These are phyloP conservation scores for Camelina laxa DNA, from an alignment of 345 rosid species.

Conservation along the genomic window DNA sequence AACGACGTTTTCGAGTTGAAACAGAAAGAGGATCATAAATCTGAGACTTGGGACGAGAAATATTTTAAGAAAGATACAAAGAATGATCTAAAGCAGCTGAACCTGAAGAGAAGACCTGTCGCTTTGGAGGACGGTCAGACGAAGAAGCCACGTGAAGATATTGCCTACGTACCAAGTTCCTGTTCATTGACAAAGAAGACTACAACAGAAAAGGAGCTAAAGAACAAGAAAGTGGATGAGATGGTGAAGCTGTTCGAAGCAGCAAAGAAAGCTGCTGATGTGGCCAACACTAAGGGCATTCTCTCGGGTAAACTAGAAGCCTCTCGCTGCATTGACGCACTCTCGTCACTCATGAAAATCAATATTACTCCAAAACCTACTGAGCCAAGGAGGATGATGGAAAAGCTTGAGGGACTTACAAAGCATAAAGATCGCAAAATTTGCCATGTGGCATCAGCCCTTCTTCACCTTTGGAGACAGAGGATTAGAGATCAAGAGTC, in stretches of 20 bases:
- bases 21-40: neutral
- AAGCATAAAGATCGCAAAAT: slow-evolving; percentile 29
- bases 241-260: slow-evolving; percentile 18
- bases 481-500: too few species aligned
- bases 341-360: neutral
- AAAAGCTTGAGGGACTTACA: slow-evolving; percentile 24
- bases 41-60: neutral
- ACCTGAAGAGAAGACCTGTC: neutral
- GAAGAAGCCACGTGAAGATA: neutral
- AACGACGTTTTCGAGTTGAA: neutral
- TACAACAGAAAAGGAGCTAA: neutral
- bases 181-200: neutral
- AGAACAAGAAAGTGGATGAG: neutral
- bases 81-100: neutral
- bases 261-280: slow-evolving; percentile 34
- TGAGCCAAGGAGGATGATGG: slow-evolving; percentile 20
- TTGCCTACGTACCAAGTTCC: neutral
- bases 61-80: neutral
- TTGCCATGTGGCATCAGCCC: neutral
- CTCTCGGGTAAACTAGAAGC: slow-evolving; percentile 9
- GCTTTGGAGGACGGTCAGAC: neutral
- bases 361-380: neutral
- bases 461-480: too few species aligned
- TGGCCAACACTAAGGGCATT: slow-evolving; percentile 23
- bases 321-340: neutral